A percentile compares a stretch with the other conserved stretches of the same genome.
These are phyloP conservation scores for Alternaria alternata DNA, from an alignment of 2,329 filamentous ascomycete genomes.

Conservation along the genomic window DNA sequence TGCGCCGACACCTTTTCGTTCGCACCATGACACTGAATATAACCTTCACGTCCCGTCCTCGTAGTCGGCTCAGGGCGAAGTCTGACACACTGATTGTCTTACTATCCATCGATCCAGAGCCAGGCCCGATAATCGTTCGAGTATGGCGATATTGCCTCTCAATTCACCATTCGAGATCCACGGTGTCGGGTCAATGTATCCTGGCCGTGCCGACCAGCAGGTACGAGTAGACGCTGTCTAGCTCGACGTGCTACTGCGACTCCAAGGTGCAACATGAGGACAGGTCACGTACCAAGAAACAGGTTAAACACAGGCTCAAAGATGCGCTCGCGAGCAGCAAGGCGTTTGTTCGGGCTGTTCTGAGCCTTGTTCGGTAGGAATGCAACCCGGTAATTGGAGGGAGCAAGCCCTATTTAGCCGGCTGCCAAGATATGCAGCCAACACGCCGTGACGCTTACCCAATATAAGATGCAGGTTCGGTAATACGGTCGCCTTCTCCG, in stretches of 20 bases:
- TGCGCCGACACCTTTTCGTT: not conserved
- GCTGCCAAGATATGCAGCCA: constrained; percentile 28
- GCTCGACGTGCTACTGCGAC: constrained; percentile 13
- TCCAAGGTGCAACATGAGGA: constrained; percentile 22
- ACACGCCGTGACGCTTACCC: constrained; percentile 36
- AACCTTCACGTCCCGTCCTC: not conserved
- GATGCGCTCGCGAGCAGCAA: constrained; percentile 5
- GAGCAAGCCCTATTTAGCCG: constrained; percentile 34
- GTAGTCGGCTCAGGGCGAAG: not conserved
- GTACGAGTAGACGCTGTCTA: not conserved
- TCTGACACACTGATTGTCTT: not conserved
- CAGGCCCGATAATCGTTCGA: not conserved
- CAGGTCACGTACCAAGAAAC: constrained; percentile 7
- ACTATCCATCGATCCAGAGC: not conserved
- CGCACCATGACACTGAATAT: not conserved
- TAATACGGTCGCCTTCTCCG: constrained; percentile 37
- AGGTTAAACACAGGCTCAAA: constrained; percentile 18
- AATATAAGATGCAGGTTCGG: constrained; percentile 33
- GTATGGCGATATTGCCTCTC: not conserved
- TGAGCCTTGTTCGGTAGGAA: constrained; percentile 23
- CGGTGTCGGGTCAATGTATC: not conserved
- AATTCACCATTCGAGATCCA: constrained; percentile 3
- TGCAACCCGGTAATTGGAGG: constrained; percentile 30
- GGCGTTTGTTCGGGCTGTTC: constrained; percentile 15
- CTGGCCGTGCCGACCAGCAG: not conserved